Conservation (phyloP, 2,329 filamentous ascomycete species). For the Arthroderma sp. region DNA sequence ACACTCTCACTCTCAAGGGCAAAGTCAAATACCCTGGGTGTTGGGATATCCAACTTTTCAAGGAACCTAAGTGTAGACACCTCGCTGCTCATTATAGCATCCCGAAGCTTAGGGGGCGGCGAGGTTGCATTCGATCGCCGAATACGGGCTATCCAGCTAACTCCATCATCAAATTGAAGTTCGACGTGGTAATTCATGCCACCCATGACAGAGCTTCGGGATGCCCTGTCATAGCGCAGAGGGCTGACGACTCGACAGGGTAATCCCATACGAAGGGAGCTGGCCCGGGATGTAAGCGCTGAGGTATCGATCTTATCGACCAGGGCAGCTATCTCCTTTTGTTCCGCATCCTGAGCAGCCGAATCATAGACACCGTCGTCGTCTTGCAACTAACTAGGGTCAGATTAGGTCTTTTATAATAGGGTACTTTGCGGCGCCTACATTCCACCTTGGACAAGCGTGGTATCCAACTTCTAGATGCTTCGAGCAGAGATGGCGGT, state of each 20-base stretch:
- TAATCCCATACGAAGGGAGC: conserved; percentile 26
- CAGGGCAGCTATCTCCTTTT: not conserved
- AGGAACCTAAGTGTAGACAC: conserved; percentile 33
- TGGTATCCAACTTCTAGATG: not conserved
- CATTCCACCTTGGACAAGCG: not conserved
- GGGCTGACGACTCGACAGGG: conserved; percentile 21
- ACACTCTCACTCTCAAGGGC: conserved; percentile 18
- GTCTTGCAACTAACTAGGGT: not conserved
- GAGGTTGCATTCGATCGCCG: conserved; percentile 28
- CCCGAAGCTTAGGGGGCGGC: conserved; percentile 14
- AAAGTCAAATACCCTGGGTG: conserved; percentile 29
- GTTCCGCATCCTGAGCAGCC: not conserved
- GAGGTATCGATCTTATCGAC: conserved; percentile 6
- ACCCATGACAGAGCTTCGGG: conserved; percentile 32
- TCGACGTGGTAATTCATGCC: conserved; percentile 38
- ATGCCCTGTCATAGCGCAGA: conserved; percentile 27
- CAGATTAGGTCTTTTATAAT: not conserved
- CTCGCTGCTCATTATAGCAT: conserved; percentile 28
- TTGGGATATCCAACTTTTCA: conserved; percentile 24
- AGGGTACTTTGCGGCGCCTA: not conserved
- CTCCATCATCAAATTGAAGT: conserved; percentile 34
- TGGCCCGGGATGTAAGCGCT: conserved; percentile 30
- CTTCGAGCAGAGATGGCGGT: not conserved
- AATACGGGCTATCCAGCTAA: conserved; percentile 35
- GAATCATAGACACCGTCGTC: not conserved